A percentile compares a stretch with the other conserved stretches of the same genome.
Conservation (phyloP, 768 basidiomycete species). For the Trametes elegans region DNA sequence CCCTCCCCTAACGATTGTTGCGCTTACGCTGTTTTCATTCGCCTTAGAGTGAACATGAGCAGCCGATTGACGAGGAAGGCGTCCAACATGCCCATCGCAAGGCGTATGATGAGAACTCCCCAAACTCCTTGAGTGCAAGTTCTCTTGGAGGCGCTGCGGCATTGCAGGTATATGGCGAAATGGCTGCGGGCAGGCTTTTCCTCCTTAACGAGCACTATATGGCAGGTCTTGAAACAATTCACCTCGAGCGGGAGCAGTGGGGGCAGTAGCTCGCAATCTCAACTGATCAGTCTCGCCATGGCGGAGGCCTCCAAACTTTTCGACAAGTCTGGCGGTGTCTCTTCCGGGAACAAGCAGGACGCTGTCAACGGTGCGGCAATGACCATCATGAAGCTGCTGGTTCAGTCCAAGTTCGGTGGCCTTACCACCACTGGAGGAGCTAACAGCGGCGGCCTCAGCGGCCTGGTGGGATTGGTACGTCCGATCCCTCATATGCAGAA, state of each 20-base stretch:
- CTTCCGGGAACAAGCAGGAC: conserved; percentile 75
- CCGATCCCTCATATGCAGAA: background rate
- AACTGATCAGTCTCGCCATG: conserved; percentile 87
- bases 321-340: conserved; percentile 62
- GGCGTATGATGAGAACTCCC: conserved; percentile 56
- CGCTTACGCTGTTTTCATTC: background rate
- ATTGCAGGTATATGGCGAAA: conserved; percentile 46
- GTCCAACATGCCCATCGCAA: conserved; percentile 59
- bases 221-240: conserved; percentile 66
- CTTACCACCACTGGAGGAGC: conserved; percentile 51
- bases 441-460: conserved; percentile 69
- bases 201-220: background rate
- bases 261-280: conserved; percentile 45
- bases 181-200: background rate
- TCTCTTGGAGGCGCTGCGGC: conserved; percentile 79
- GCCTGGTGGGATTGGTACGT: conserved; percentile 62
- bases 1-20: too few species aligned
- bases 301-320: conserved; percentile 75
- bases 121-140: conserved; percentile 52
- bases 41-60: conserved; percentile 47
- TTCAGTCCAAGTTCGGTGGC: conserved; percentile 61
- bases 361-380: conserved; percentile 81
- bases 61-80: conserved; percentile 65
- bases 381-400: conserved; percentile 81
- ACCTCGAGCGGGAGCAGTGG: conserved; percentile 47